Evolutionary conservation across 192 early-diverging fungal genomes (phyloP), one percentile per base, ranked within the genome.

Genomic region (Linderina pennispora): DNA sequence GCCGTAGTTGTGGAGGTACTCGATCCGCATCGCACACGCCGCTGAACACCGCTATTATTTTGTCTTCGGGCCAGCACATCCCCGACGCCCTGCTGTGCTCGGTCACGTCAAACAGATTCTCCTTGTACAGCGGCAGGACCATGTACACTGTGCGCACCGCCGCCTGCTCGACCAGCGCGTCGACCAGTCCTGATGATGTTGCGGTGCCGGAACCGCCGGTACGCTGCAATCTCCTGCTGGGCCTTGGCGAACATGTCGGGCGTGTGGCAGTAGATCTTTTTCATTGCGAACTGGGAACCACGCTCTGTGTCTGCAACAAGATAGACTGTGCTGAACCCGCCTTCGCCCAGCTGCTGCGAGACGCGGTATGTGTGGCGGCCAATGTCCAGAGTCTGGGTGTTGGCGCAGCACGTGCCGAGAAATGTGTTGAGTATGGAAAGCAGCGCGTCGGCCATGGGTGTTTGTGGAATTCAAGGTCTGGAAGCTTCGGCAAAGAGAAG

Each of bases 271-370:
- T 77, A 44, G 31, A 89, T 81, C 52, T 81, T 82, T 31, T 89
- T 89, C 31, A 85, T 26, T 4, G 86, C 86, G 50, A 65, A 80
- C 15, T 76, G 55, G 25, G 56, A 53, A 0, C 57, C 56, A 5
- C 55, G 71, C 3, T 58, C 69, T 3, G 53, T 45, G 37, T 82
- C 79, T 40, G 81, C 64, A 10, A 79, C 78, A 3, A 89, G 61
- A 34, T 79, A 75, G 5, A 89, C 86, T 42, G 75, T 76, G 25
- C 83, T 81, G 62, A 86, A 89, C 7, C 83, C 86, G 43, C 86
- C 86, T 70, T 84, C 83, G 22, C 86, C 86, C 18, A 89, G 61
- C 6, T 78, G 55, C 25, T 65, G 74, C 45, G 80, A 41, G 19
- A 86, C 63, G 14, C 68, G 74, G 57, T 82, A 85, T 17, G 65